These are phyloP conservation scores for Parietaria judaica DNA, from an alignment of 306 rosid genomes.

Conservation along the genomic window DNA sequence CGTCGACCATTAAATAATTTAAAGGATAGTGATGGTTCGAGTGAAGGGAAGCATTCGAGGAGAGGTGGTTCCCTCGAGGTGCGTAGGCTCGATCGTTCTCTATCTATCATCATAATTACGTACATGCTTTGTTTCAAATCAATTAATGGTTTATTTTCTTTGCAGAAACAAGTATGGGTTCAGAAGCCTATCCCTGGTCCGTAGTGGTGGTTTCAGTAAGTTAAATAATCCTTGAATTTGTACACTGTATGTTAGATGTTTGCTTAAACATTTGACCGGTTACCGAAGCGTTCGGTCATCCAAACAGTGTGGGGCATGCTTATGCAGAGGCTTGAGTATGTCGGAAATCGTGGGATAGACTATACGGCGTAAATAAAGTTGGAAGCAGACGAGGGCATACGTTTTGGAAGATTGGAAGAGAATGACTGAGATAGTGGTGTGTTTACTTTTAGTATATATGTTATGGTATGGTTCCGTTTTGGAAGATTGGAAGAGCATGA, in stretches of 20 bases:
- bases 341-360: conserved; percentile 41
- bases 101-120: neutral
- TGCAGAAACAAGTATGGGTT: conserved; percentile 84
- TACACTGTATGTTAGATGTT: neutral
- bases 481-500: conserved; percentile 19
- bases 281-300: conserved; percentile 30
- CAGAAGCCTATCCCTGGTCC: conserved; percentile 74
- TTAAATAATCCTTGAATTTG: conserved; percentile 2
- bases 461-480: conserved; percentile 9
- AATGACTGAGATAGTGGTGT: conserved; percentile 21
- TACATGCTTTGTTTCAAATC: conserved; percentile 8
- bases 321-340: conserved; percentile 41
- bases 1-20: conserved; percentile 39
- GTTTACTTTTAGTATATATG: neutral
- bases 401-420: conserved; percentile 16
- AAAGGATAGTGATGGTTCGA: conserved; percentile 50
- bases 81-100: conserved; percentile 17
- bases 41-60: conserved; percentile 56
- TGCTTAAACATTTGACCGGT: conserved; percentile 21
- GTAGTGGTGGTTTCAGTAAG: conserved; percentile 40
- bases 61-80: conserved; percentile 70
- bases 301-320: conserved; percentile 38
- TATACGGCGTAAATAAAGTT: conserved; percentile 25
- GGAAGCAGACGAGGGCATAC: too few relatives aligned
- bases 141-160: conserved; percentile 11